A percentile compares a stretch with the other conserved stretches of the same genome.
Evolutionary conservation across 2,329 filamentous ascomycete genomes (phyloP).

Genomic region (Hypoxylon sp.): DNA sequence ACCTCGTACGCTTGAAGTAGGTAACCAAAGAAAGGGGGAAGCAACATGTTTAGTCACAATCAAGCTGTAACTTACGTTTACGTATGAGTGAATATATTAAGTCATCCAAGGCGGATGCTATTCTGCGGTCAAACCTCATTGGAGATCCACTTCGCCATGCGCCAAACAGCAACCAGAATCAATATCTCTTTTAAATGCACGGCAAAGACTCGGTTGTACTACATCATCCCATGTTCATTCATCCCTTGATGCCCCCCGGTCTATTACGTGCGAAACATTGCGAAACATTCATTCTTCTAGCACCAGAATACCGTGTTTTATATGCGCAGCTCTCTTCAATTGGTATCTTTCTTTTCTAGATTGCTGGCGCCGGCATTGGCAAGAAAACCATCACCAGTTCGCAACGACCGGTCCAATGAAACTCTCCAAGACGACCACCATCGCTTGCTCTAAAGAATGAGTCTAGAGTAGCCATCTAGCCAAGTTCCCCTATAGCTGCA

Average conservation of each 20-base stretch:
- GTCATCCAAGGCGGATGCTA: not conserved
- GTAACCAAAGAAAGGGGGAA: not conserved
- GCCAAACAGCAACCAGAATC: not conserved
- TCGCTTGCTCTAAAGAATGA: conserved; percentile 58
- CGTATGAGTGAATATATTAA: not conserved
- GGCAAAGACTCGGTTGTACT: conserved; percentile 11
- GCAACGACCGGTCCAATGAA: conserved; percentile 24
- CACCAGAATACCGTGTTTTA: conserved; percentile 22
- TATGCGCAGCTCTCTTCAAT: not conserved
- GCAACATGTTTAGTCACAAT: not conserved
- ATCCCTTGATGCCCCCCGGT: not conserved
- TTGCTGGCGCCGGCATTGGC: not conserved
- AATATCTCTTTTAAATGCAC: conserved; percentile 3
- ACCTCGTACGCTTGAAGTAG: conserved; percentile 7
- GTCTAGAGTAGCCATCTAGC: conserved; percentile 51
- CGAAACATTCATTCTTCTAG: conserved; percentile 19
- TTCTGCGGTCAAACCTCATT: not conserved
- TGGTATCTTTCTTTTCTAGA: not conserved
- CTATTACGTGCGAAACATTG: conserved; percentile 1
- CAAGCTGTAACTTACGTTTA: not conserved
- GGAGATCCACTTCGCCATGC: not conserved
- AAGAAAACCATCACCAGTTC: not conserved
- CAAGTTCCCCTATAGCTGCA: conserved; percentile 54
- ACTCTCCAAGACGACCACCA: conserved; percentile 55
- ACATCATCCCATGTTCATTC: not conserved